Percentiles rank a stretch among this genome's conserved stretches.
phyloP scores from a whole-genome alignment of 2,329 filamentous ascomycete species.

The Stagonosporopsis rhizophila region DNA sequence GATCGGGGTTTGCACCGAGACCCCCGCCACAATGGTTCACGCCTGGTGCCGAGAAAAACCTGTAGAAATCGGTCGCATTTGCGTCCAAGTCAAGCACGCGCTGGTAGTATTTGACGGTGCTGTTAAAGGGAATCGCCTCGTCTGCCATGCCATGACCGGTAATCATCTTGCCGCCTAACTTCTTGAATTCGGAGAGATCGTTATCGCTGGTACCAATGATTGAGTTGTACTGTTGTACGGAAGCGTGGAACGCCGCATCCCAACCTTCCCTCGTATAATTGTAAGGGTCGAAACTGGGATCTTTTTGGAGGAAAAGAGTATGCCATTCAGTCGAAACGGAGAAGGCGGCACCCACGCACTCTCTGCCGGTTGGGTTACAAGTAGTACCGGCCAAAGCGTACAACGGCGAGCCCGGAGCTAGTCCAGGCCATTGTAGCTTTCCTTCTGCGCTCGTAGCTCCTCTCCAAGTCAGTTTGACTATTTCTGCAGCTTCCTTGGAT shows the following conservation, averaged over 20 bases:
- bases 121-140: constrained; percentile 17
- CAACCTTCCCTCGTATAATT: constrained; percentile 6
- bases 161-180: constrained; percentile 31
- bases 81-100: constrained; percentile 16
- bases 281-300: constrained; percentile 14
- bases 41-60: constrained; percentile 30
- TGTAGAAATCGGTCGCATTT: constrained; percentile 31
- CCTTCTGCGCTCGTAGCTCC: constrained; percentile 20
- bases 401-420: constrained; percentile 2
- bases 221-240: constrained; percentile 22
- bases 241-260: constrained; percentile 8
- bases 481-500: constrained; percentile 7
- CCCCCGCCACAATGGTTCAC: constrained; percentile 29
- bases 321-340: constrained; percentile 16
- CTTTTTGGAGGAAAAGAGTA: constrained; percentile 22
- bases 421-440: constrained; percentile 7
- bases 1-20: constrained; percentile 15
- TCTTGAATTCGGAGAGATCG: constrained; percentile 30
- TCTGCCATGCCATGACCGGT: constrained; percentile 34
- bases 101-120: constrained; percentile 24
- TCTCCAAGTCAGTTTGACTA: constrained; percentile 16
- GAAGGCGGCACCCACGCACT: constrained; percentile 4
- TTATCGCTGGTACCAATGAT: constrained; percentile 23
- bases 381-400: constrained; percentile 8
- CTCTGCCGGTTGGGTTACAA: constrained; percentile 15